phyloP scores from a whole-genome alignment of 2,329 filamentous ascomycete genomes.

The Pseudogymnoascus sp. region DNA sequence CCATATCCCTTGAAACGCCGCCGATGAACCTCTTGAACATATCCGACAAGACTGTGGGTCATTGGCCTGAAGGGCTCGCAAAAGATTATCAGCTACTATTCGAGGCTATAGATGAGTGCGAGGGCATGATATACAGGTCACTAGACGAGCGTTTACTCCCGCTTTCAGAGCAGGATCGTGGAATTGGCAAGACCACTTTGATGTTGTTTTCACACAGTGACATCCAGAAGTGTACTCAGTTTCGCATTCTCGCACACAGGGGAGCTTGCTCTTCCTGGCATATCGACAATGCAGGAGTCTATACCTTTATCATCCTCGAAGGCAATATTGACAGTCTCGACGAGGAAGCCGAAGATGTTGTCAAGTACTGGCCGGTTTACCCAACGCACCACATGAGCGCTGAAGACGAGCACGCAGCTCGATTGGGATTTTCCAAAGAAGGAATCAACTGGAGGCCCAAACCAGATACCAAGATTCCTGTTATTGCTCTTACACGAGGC shows the following conservation, averaged over 20 bases:
- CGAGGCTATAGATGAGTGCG: constrained; percentile 11
- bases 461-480: not conserved
- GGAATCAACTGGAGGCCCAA: constrained; percentile 12
- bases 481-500: constrained; percentile 11
- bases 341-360: constrained; percentile 12
- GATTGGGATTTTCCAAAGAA: not conserved
- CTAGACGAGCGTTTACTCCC: not conserved
- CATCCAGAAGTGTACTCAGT: constrained; percentile 12
- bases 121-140: not conserved
- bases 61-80: constrained; percentile 11
- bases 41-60: constrained; percentile 1
- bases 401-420: not conserved
- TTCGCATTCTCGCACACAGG: constrained; percentile 12
- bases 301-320: constrained; percentile 10
- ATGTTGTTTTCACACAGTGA: constrained; percentile 8
- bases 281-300: constrained; percentile 11
- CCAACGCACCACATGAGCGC: not conserved
- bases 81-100: constrained; percentile 12
- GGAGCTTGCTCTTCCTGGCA: constrained; percentile 13
- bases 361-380: constrained; percentile 13
- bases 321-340: not conserved
- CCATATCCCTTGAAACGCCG: not conserved
- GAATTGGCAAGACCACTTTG: not conserved
- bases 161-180: constrained; percentile 1
- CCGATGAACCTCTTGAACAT: constrained; percentile 11